phyloP scores from a whole-genome alignment of 768 basidiomycete species.

The Xerocomellus intermedius region DNA sequence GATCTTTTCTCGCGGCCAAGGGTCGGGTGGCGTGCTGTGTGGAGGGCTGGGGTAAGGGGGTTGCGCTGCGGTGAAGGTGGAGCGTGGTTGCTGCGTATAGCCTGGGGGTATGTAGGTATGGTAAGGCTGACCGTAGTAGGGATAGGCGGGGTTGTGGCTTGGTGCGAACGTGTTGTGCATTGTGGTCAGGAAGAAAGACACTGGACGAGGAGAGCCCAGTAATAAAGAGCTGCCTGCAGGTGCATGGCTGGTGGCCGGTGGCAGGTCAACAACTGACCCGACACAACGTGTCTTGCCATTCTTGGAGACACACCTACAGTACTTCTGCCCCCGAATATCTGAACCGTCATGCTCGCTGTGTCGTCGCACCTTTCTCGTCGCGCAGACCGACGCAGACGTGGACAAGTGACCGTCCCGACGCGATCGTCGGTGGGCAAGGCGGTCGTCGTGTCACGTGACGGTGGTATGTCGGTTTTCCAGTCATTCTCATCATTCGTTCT shows the following conservation, averaged over 20 bases:
- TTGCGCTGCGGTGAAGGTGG: conserved; percentile 9
- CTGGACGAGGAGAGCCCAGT: not conserved
- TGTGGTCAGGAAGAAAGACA: conserved; percentile 9
- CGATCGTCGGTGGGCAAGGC: not conserved
- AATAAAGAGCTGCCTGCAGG: conserved; percentile 16
- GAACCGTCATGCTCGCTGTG: no score
- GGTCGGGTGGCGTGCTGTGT: conserved; percentile 31
- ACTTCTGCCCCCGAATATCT: no score
- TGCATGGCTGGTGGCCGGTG: conserved; percentile 27
- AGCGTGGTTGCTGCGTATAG: conserved; percentile 25
- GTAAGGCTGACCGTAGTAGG: conserved; percentile 45
- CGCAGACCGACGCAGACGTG: not conserved
- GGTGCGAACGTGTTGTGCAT: conserved; percentile 34
- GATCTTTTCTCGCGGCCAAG: conserved; percentile 36
- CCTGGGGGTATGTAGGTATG: conserved; percentile 38
- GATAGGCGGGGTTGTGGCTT: conserved; percentile 43
- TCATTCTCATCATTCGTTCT: not conserved
- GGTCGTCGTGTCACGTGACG: conserved; percentile 12
- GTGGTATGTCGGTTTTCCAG: not conserved
- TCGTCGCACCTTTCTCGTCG: not conserved
- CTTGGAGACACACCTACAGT: conserved; percentile 26
- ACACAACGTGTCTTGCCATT: conserved; percentile 35
- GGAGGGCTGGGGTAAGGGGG: conserved; percentile 28
- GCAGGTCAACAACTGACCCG: conserved; percentile 8
- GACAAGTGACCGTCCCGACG: not conserved